phyloP scores from a whole-genome alignment of 1,284 basidiomycete genomes.

The Heterobasidion parviporum region DNA sequence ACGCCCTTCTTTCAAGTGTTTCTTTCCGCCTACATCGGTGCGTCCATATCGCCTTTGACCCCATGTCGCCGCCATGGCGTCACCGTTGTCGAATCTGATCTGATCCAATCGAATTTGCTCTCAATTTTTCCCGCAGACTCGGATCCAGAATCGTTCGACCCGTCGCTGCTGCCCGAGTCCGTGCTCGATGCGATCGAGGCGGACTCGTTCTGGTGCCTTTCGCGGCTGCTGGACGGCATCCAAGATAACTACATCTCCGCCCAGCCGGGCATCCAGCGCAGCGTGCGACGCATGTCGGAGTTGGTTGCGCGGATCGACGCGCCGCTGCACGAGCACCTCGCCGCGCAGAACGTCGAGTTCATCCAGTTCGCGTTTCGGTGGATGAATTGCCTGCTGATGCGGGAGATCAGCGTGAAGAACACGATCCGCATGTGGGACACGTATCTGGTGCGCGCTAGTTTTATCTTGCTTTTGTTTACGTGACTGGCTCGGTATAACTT shows the following conservation, averaged over 20 bases:
- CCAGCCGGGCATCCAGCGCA: constrained; percentile 90
- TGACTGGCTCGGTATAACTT: neutral
- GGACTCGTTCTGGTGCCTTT: constrained; percentile 95
- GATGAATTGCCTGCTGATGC: constrained; percentile 98
- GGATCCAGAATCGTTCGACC: constrained; percentile 84
- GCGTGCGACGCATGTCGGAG: constrained; percentile 88
- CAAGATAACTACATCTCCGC: constrained; percentile 96
- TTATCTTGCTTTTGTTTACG: neutral
- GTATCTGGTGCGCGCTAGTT: constrained; percentile 67
- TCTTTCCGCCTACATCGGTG: constrained; percentile 84
- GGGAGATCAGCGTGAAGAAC: constrained; percentile 90
- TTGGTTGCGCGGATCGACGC: constrained; percentile 88
- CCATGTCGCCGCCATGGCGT: no score
- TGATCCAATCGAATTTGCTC: neutral
- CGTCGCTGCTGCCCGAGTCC: constrained; percentile 58
- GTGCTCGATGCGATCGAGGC: constrained; percentile 84
- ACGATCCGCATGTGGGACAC: constrained; percentile 99
- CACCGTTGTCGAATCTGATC: no score
- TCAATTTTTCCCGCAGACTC: constrained; percentile 42
- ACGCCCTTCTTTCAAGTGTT: constrained; percentile 96
- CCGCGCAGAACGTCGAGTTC: constrained; percentile 89
- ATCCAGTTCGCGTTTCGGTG: constrained; percentile 98
- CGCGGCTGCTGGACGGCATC: constrained; percentile 88
- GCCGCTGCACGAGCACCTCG: constrained; percentile 76
- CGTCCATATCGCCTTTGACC: constrained; percentile 12